Percentiles rank a stretch among this genome's conserved stretches.
Evolutionary conservation across 148 eudicot genomes (phyloP).

Genomic region (Pharnaceum exiguum): DNA sequence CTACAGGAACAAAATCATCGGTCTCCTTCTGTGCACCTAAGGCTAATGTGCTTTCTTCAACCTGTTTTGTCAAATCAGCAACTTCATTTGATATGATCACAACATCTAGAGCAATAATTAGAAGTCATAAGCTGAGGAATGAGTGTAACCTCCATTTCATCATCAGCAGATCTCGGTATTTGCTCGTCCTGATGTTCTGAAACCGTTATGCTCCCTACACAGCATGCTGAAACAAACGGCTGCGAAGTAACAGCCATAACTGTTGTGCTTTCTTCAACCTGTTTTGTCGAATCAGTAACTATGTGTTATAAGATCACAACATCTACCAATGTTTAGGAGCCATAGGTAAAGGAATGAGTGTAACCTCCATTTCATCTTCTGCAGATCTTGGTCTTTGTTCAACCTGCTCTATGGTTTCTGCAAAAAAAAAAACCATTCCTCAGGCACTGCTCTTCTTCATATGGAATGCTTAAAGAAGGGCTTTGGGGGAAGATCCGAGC

Average conservation of each 20-base stretch:
- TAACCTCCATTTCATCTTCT: background rate
- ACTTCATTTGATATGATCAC: background rate
- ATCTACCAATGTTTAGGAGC: too few species aligned
- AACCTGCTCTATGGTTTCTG: background rate
- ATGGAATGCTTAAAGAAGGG: background rate
- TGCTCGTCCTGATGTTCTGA: too few species aligned
- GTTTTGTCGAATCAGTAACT: background rate
- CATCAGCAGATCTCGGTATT: background rate
- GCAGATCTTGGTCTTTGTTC: background rate
- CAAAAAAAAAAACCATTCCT: background rate
- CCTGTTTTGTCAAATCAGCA: conserved; percentile 1
- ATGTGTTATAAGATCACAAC: background rate
- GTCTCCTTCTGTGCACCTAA: background rate
- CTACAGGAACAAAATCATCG: conserved; percentile 3
- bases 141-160: background rate
- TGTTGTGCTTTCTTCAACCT: conserved; percentile 1
- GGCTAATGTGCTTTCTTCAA: conserved; percentile 1
- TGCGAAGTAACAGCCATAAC: too few species aligned
- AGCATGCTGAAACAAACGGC: too few species aligned
- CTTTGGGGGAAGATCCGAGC: background rate
- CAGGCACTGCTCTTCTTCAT: background rate
- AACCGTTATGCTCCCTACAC: too few species aligned
- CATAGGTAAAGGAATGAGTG: background rate
- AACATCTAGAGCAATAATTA: background rate
- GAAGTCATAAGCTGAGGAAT: background rate